phyloP scores from a whole-genome alignment of 1,139 yeast genomes.

The Pichia sp. region DNA sequence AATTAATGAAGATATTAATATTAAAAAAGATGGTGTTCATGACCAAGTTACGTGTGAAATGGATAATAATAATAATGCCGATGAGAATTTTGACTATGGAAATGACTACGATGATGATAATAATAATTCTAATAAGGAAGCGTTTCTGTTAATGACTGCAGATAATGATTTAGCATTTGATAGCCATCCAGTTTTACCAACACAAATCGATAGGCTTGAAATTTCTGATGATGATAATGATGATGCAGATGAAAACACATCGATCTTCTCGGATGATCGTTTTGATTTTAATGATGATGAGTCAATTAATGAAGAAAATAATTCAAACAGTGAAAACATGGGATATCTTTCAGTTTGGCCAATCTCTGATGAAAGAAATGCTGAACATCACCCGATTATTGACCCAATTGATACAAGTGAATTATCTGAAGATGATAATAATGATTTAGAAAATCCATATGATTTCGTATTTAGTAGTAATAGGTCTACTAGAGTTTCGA shows the following conservation, averaged over 20 bases:
- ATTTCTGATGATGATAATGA: not conserved
- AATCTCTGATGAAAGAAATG: slow-evolving; percentile 9
- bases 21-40: too few species aligned
- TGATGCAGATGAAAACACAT: too few species aligned
- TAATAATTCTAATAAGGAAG: not conserved
- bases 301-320: slow-evolving; percentile 18
- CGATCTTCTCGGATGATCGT: too few species aligned
- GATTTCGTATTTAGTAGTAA: slow-evolving; percentile 24
- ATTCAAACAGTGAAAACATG: slow-evolving; percentile 7
- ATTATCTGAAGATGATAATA: slow-evolving; percentile 22
- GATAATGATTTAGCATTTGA: not conserved
- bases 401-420: slow-evolving; percentile 9
- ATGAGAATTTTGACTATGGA: too few species aligned
- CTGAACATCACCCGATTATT: slow-evolving; percentile 6
- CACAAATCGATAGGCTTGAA: too few species aligned
- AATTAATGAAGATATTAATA: too few species aligned
- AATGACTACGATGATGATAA: slow-evolving; percentile 11
- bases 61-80: too few species aligned
- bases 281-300: too few species aligned
- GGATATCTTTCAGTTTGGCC: slow-evolving; percentile 7
- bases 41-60: too few species aligned
- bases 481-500: slow-evolving; percentile 25
- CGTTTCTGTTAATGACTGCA: not conserved
- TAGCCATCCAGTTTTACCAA: not conserved
- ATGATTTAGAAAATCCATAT: slow-evolving; percentile 21